Conservation (phyloP, 1,139 yeast genomes). For the Pichia inconspicua region DNA sequence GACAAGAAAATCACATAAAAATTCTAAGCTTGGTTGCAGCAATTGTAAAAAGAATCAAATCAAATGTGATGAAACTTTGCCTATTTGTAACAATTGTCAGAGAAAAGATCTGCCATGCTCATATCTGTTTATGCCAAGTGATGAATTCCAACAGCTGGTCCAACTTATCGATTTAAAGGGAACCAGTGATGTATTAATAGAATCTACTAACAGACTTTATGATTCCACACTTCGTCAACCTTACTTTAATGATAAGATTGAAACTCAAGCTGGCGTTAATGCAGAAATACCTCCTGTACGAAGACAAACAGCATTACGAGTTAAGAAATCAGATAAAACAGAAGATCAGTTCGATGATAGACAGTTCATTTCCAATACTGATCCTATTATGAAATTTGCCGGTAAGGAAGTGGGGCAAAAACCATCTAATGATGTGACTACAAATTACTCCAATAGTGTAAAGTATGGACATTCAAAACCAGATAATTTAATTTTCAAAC, state of each 20-base stretch:
- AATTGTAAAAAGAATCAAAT: conserved; percentile 40
- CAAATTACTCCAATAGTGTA: background rate
- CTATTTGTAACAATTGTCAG: conserved; percentile 36
- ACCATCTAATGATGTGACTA: background rate
- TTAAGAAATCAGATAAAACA: background rate
- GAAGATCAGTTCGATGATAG: background rate
- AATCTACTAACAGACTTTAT: background rate
- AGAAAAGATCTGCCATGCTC: conserved; percentile 33
- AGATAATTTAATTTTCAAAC: background rate
- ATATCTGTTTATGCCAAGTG: conserved; percentile 26
- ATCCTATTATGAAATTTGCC: background rate
- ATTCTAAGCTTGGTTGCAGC: conserved; percentile 38
- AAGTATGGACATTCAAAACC: background rate
- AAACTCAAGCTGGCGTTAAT: background rate
- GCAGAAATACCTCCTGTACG: background rate
- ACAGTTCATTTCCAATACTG: background rate
- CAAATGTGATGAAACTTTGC: conserved; percentile 40
- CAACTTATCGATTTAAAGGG: background rate
- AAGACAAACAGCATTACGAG: background rate
- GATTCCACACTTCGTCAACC: background rate
- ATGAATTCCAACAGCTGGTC: conserved; percentile 4
- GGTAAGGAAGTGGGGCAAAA: background rate
- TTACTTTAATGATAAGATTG: background rate
- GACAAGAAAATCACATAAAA: conserved; percentile 35
- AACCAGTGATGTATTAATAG: background rate